Evolutionary conservation across 805 yeast genomes (phyloP).

Genomic region (Myxozyma sirexii): DNA sequence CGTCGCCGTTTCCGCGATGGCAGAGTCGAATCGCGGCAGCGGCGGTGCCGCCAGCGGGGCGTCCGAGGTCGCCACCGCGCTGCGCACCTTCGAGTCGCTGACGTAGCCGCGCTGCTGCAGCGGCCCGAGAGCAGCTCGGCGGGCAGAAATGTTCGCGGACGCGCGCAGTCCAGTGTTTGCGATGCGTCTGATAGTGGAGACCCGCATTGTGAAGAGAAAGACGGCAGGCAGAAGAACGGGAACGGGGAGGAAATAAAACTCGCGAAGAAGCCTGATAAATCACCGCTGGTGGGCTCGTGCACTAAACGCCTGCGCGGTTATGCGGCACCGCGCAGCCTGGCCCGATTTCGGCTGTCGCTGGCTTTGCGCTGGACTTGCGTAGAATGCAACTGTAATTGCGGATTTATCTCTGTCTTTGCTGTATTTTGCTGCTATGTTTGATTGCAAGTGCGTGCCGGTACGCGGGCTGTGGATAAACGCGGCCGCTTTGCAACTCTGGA

Average conservation of each 20-base stretch:
- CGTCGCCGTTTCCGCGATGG: constrained; percentile 3
- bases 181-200: background rate
- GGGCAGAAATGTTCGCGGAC: background rate
- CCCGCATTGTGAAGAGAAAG: background rate
- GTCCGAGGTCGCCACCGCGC: constrained; percentile 21
- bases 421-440: no score
- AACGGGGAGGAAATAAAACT: background rate
- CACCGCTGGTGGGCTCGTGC: no score
- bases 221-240: background rate
- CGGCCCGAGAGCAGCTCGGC: background rate
- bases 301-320: no score
- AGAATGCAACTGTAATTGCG: no score
- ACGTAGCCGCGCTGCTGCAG: constrained; percentile 12
- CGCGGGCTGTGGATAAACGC: no score
- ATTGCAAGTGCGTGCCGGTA: no score
- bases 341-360: no score
- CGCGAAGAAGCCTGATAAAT: no score
- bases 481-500: background rate
- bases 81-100: constrained; percentile 1
- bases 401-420: no score
- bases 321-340: no score
- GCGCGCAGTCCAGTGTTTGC: constrained; percentile 4
- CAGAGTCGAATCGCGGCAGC: constrained; percentile 10
- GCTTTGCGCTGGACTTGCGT: no score
- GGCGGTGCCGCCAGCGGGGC: constrained; percentile 22